Evolutionary conservation across 192 early-diverging fungal genomes (phyloP).

Genomic region (Backusella morwellensis): DNA sequence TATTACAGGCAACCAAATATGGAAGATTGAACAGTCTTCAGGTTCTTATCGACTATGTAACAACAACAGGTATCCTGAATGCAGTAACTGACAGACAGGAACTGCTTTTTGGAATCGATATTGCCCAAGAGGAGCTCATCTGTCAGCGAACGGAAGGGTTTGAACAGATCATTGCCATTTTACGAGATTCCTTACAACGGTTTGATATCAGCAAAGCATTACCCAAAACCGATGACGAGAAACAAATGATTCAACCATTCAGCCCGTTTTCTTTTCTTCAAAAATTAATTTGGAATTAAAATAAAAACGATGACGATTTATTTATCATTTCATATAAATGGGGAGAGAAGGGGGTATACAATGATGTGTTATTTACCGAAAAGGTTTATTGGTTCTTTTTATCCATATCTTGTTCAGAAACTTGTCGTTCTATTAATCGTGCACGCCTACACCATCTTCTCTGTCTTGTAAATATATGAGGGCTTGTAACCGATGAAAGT

Average conservation of each 20-base stretch:
- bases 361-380: not conserved
- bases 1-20: not conserved
- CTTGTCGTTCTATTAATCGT: slow-evolving; percentile 37
- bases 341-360: not conserved
- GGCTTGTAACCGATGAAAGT: slow-evolving; percentile 34
- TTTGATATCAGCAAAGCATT: not conserved
- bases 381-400: not conserved
- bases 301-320: not conserved
- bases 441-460: slow-evolving; percentile 52
- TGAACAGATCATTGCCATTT: not conserved
- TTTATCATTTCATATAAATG: not conserved
- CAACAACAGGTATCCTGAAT: not conserved
- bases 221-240: not conserved
- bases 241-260: not conserved
- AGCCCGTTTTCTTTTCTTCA: not conserved
- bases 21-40: not conserved
- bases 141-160: not conserved
- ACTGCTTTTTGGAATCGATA: not conserved
- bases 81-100: not conserved
- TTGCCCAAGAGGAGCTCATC: not conserved
- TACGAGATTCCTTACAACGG: not conserved
- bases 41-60: not conserved
- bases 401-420: not conserved
- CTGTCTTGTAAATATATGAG: slow-evolving; percentile 44
- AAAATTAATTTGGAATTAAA: not conserved